Base-by-base conservation (phyloP, 441 rosid species). In the Corymbia calophylla region DNA sequence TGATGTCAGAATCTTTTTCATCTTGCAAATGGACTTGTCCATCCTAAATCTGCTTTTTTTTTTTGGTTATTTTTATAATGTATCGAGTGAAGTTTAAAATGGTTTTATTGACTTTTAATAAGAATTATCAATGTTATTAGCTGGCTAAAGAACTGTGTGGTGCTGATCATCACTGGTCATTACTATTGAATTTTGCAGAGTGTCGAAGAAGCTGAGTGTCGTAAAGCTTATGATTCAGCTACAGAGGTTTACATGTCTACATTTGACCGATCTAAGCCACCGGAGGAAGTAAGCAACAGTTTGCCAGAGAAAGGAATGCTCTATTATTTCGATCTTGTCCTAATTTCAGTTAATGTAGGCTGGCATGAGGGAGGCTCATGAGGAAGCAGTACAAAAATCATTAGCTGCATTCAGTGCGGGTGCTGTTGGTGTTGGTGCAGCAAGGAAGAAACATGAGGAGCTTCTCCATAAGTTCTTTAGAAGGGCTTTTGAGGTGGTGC, bases 131-230 rank as follows among this genome's bases (percentile, higher is more conserved):
- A 64, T 68, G 12, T 70, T 35, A 70, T 70, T 35, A 35, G 81
- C 0, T 12, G 81, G 27, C 49, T 44, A 70, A 19, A 35, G 81
- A 70, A 35, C 48, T 10, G 81, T 70, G 48, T 35, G 27, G 48
- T 70, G 81, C 49, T 2, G 9, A 35, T 70, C 15, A 70, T 19
- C 81, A 19, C 81, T 35, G 19, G 81, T 35, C 48, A 70, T 19
- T 70, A 39, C 29, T 19, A 19, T 35, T 29, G 68, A 62, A 62
- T 70, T 77, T 87, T 92, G 88, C 91, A 98, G 99, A 97, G 98
- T 93, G 99, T 98, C 51, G 99, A 98, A 94, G 99, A 98, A 95
- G 95, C 98, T 16, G 99, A 98, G 91, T 97, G 99, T 89, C 96
- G 97, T 84, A 94, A 94, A 92, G 99, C 99, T 77, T 95, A 94